A percentile compares a stretch with the other conserved stretches of the same genome.
phyloP scores from a whole-genome alignment of 768 basidiomycete species.

The Phylloporus sp. region DNA sequence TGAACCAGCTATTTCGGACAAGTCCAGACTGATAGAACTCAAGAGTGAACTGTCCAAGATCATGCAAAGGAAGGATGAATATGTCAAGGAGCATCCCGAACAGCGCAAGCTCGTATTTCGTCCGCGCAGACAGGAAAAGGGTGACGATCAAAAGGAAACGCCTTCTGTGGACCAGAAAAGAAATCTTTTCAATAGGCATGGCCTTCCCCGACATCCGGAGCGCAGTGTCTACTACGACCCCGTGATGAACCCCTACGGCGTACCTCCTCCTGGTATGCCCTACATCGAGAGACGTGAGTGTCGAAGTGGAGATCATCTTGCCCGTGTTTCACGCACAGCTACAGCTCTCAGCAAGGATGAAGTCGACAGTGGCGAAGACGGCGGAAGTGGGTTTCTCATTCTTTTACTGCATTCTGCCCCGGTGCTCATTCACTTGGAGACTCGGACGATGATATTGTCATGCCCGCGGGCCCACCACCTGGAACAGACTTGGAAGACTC shows the following conservation, averaged over 20 bases:
- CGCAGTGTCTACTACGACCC: constrained; percentile 90
- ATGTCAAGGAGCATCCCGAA: constrained; percentile 90
- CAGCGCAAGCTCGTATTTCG: constrained; percentile 80
- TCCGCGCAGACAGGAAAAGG: constrained; percentile 40
- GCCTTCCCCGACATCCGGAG: constrained; percentile 85
- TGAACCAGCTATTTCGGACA: constrained; percentile 46
- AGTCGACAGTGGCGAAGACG: constrained; percentile 58
- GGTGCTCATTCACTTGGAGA: constrained; percentile 6
- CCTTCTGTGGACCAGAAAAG: constrained; percentile 44
- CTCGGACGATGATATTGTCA: constrained; percentile 55
- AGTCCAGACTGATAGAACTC: constrained; percentile 62
- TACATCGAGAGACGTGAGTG: constrained; percentile 80
- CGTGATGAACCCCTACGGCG: constrained; percentile 89
- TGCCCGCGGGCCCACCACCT: constrained; percentile 61
- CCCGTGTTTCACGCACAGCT: constrained; percentile 1
- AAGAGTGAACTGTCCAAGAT: constrained; percentile 77
- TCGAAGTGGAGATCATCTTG: neutral
- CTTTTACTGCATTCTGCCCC: neutral
- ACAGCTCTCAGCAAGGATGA: constrained; percentile 61
- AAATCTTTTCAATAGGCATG: constrained; percentile 76
- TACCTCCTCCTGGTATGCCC: constrained; percentile 96
- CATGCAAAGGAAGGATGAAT: constrained; percentile 85
- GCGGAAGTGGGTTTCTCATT: constrained; percentile 33
- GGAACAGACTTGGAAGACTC: constrained; percentile 35
- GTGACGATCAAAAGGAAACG: constrained; percentile 39